Evolutionary conservation across 179 eudicot species (phyloP).

Genomic region (Actinidia chinensis): DNA sequence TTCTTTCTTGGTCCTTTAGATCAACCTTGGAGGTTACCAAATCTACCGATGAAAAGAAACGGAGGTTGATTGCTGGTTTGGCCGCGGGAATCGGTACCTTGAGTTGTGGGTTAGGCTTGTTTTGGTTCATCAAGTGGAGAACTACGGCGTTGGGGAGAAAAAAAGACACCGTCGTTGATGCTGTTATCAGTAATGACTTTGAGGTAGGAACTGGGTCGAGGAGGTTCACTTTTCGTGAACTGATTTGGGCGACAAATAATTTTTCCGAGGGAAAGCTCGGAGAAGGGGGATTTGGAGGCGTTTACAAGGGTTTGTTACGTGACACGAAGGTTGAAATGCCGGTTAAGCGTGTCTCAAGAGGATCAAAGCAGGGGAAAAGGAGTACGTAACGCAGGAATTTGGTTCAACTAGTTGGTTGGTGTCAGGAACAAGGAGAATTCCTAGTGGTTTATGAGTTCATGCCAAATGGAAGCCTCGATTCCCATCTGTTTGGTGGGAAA

Average conservation of each 20-base stretch:
- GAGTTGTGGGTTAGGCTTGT: constrained; percentile 16
- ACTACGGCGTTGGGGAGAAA: background rate
- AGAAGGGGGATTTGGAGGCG: constrained; percentile 33
- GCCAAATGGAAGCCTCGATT: constrained; percentile 34
- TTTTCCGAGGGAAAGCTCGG: constrained; percentile 33
- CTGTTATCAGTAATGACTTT: constrained; percentile 5
- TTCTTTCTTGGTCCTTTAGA: constrained; percentile 46
- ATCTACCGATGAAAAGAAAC: background rate
- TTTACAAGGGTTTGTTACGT: constrained; percentile 27
- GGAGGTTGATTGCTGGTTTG: constrained; percentile 14
- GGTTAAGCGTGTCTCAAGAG: constrained; percentile 28
- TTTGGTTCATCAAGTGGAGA: constrained; percentile 18
- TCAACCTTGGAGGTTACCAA: constrained; percentile 31
- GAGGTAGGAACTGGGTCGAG: constrained; percentile 23
- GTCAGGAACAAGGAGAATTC: constrained; percentile 30
- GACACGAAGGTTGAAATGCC: constrained; percentile 4
- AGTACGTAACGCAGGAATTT: constrained; percentile 28
- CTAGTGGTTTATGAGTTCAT: constrained; percentile 31
- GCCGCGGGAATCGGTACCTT: constrained; percentile 10
- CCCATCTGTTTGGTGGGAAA: constrained; percentile 19
- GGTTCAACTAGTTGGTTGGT: constrained; percentile 34
- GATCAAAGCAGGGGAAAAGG: constrained; percentile 36
- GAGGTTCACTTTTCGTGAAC: constrained; percentile 16
- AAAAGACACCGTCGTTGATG: background rate
- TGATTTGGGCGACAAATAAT: constrained; percentile 19